Base-by-base conservation (phyloP, 139 green algal genomes). In the Picochlorum costavermella region DNA sequence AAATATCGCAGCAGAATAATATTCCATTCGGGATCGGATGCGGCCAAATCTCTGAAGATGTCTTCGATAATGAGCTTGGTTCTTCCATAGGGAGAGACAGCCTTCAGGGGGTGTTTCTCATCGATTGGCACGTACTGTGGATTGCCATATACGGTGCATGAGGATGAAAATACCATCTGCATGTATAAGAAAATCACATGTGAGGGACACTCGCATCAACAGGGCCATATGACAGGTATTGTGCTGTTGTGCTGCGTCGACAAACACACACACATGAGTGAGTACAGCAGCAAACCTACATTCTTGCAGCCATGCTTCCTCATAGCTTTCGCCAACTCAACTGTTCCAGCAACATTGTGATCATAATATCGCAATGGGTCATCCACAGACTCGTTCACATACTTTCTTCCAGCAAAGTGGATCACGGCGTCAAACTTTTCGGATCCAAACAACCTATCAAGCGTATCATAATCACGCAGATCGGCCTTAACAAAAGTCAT, bases 11-110 rank as follows among this genome's bases (percentile, higher is more conserved):
- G 62, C 45, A 79, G 61, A 31, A 71, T 75, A 65, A 97, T 84
- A 50, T 77, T 74, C 94, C 91, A 98, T 1, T 80, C 75, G 29
- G 74, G 71, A 69, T 96, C 87, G 33, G 53, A 63, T 1, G 58
- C 73, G 6, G 69, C 64, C 14, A 89, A 10, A 65, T 90, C 86
- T 14, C 77, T 65, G 75, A 91, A 88, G 72, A 95, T 93, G 37
- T 96, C 88, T 74, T 95, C 90, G 58, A 96, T 96, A 76, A 97
- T 95, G 14, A 98, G 84, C 84, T 99, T 99, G 65, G 90, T 97
- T 63, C 86, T 76, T 62, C 94, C 94, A 75, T 98, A 98, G 6
- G 94, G 94, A 31, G 84, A 92, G 49, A 91, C 77, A 5, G 88
- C 80, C 45, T 61, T 67, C 14, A 91, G 75, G 0, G 84, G 74